Evolutionary conservation across 495 filamentous ascomycete genomes (phyloP), one percentile per base, ranked within the genome.

Genomic region (Neurospora hispaniola): DNA sequence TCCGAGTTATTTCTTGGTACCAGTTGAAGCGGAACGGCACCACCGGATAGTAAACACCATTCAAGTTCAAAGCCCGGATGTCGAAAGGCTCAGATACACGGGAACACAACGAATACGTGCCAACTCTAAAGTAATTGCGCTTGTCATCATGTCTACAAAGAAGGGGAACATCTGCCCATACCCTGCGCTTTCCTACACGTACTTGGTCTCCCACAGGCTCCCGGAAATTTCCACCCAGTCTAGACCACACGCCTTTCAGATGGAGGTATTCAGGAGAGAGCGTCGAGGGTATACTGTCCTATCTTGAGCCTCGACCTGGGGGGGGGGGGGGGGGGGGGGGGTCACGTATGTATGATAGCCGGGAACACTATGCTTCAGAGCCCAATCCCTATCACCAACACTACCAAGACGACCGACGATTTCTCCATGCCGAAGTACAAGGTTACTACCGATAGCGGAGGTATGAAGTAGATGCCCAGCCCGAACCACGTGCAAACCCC

Each of bases 401-500:
- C 69, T 16, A 82, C 74, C 27, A 85, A 73, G 18, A 81, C 82
- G 18, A 80, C 71, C 3, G 80, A 76, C 35, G 81, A 76, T 70
- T 78, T 82, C 74, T 74, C 73, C 54, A 79, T 74, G 54, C 27
- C 18, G 48, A 84, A 86, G 72, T 85, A 86, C 18, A 81, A 81
- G 42, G 76, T 77, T 41, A 83, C 72, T 44, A 84, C 79, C 7
- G 82, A 76, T 43, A 86, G 62, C 3, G 81, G 77, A 1, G 84
- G 83, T 82, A 84, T 84, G 71, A 81, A 85, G 70, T 83, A 78
- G 27, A 85, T 73, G 35, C 84, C 84, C 3, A 84, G 69, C 4
- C 83, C 84, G 0, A 86, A 35, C 0, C 84, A 83, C 1, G 80
- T 83, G 20, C 77, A 80, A 18, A 85, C 43, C 0, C 82, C 84